Conservation (phyloP, 139 green algal genomes). For the Chlamydomonas incerta region DNA sequence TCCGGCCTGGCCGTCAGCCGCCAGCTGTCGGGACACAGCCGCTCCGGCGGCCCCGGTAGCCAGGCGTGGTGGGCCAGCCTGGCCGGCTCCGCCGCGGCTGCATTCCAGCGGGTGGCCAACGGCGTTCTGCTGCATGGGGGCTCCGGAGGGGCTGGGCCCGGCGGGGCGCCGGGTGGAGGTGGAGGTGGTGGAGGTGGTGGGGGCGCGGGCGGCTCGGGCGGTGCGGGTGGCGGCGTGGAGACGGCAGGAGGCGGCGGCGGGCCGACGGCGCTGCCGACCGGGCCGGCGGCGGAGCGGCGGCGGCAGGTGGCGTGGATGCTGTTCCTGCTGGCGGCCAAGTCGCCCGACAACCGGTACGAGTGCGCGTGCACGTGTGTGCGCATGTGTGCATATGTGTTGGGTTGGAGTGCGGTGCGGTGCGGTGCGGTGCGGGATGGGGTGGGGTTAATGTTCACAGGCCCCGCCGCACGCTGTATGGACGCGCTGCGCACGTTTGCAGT, state of each 20-base stretch:
- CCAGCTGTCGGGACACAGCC: neutral
- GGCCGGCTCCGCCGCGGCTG: constrained; percentile 22
- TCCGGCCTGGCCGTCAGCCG: constrained; percentile 2
- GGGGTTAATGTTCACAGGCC: too few species aligned
- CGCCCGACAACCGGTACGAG: constrained; percentile 42
- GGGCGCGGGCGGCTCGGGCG: too few species aligned
- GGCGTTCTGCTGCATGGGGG: neutral
- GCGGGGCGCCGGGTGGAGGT: too few species aligned
- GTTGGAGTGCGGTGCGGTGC: too few species aligned
- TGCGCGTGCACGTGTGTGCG: too few species aligned
- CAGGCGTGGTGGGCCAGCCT: constrained; percentile 39
- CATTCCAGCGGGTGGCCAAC: constrained; percentile 45
- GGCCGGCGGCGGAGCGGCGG: constrained; percentile 53
- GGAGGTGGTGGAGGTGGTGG: too few species aligned
- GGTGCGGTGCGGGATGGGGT: too few species aligned
- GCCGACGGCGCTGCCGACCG: neutral
- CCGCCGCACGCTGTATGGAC: too few species aligned
- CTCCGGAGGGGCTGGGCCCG: too few species aligned
- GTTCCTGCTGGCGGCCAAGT: constrained; percentile 53
- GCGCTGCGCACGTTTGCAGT: too few species aligned
- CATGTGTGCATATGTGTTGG: too few species aligned
- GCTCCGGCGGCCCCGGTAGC: neutral
- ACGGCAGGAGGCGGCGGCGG: neutral
- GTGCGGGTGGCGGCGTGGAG: neutral
- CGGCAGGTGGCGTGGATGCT: constrained; percentile 63